phyloP scores from a whole-genome alignment of 192 early-diverging fungal species.

The Umbelopsis isabellina region DNA sequence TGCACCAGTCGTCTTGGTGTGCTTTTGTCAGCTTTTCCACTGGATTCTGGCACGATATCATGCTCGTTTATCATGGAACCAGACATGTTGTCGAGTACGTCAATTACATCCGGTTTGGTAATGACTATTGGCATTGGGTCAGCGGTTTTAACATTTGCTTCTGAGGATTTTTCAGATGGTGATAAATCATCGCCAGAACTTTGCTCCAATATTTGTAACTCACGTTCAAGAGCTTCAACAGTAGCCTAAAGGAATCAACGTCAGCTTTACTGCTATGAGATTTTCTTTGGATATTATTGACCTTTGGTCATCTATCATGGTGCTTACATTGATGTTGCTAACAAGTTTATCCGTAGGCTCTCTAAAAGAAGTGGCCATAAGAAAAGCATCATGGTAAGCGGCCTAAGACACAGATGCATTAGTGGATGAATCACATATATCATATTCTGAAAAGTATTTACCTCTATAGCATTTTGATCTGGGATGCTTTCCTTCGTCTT shows the following conservation, averaged over 20 bases:
- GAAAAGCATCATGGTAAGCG: background rate
- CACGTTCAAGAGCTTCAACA: constrained; percentile 7
- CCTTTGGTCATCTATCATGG: too few species aligned
- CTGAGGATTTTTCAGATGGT: background rate
- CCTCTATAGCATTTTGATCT: constrained; percentile 11
- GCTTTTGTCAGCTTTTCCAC: too few species aligned
- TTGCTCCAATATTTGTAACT: background rate
- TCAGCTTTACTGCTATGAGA: background rate
- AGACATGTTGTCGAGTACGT: too few species aligned
- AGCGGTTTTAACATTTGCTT: background rate
- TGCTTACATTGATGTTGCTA: constrained; percentile 9
- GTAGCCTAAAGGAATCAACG: background rate
- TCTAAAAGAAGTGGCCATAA: background rate
- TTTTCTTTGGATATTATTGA: too few species aligned
- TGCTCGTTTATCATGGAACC: background rate
- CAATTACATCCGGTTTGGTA: background rate
- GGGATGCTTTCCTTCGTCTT: background rate
- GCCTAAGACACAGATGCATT: background rate
- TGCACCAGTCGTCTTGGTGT: background rate
- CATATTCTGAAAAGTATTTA: background rate
- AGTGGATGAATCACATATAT: background rate
- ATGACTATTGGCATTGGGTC: background rate
- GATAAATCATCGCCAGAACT: background rate
- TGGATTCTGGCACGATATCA: too few species aligned
- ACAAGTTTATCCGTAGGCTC: constrained; percentile 11